These are phyloP conservation scores for Neolentinus lepideus DNA, from an alignment of 1,284 basidiomycete genomes.

Conservation along the genomic window DNA sequence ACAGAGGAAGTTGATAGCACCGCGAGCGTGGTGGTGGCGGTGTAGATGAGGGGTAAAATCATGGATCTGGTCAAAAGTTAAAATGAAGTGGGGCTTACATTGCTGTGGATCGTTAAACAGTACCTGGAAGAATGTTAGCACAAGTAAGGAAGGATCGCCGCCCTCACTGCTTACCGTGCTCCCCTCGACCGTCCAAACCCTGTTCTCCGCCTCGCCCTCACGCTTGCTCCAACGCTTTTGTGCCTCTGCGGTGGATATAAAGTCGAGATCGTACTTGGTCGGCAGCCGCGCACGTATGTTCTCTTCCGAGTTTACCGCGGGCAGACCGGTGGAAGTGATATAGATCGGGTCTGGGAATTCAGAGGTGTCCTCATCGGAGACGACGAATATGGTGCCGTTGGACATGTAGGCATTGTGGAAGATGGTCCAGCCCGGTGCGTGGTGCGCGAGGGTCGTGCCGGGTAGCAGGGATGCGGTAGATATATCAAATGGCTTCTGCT, in stretches of 20 bases:
- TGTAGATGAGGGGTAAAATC: not conserved
- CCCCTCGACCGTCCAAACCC: constrained; percentile 61
- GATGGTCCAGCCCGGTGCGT: constrained; percentile 76
- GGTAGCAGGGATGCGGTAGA: constrained; percentile 24
- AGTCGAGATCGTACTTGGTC: constrained; percentile 50
- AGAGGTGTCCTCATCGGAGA: constrained; percentile 25
- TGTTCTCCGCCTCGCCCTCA: constrained; percentile 30
- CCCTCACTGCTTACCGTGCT: constrained; percentile 58
- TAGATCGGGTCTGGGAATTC: constrained; percentile 55
- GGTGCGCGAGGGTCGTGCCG: constrained; percentile 47
- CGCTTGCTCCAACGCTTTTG: constrained; percentile 47
- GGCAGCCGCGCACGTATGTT: constrained; percentile 63
- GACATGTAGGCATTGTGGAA: constrained; percentile 76
- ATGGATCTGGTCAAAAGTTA: not conserved
- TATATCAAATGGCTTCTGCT: constrained; percentile 5
- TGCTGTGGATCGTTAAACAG: constrained; percentile 63
- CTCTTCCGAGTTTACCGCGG: constrained; percentile 51
- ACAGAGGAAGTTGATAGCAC: not conserved
- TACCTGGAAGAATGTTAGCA: too few species aligned
- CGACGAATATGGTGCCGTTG: constrained; percentile 66
- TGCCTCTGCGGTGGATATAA: constrained; percentile 57
- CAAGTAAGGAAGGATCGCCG: too few species aligned
- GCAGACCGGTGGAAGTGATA: constrained; percentile 65
- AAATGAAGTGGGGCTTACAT: constrained; percentile 24
- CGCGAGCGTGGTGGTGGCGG: not conserved